These are phyloP conservation scores for Suhomyces chickasaworum DNA, from an alignment of 1,139 yeast species.

Conservation along the genomic window DNA sequence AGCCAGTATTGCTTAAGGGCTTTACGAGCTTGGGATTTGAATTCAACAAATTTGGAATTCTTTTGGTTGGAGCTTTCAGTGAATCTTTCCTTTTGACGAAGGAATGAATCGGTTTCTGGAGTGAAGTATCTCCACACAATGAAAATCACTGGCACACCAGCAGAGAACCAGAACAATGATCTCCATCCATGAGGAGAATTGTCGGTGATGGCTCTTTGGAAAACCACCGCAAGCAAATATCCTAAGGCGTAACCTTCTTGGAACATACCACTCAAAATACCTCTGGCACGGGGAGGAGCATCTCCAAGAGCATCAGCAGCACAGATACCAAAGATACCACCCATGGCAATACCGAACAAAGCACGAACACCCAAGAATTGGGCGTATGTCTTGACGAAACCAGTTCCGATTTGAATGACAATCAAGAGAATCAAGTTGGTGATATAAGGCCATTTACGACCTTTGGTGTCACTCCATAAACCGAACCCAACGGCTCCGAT, in stretches of 20 bases:
- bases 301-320: slow-evolving; percentile 44
- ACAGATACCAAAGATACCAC: slow-evolving; percentile 43
- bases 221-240: slow-evolving; percentile 44
- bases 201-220: slow-evolving; percentile 42
- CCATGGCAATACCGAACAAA: slow-evolving; percentile 47
- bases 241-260: slow-evolving; percentile 50
- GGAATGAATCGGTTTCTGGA: slow-evolving; percentile 42
- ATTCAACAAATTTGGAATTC: slow-evolving; percentile 20
- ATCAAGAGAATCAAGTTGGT: slow-evolving; percentile 33
- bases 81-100: slow-evolving; percentile 28
- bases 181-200: slow-evolving; percentile 41
- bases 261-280: slow-evolving; percentile 42
- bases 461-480: slow-evolving; percentile 38
- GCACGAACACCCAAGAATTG: slow-evolving; percentile 46
- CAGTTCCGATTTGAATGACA: slow-evolving; percentile 43
- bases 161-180: slow-evolving; percentile 45
- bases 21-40: slow-evolving; percentile 27
- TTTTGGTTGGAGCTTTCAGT: slow-evolving; percentile 18
- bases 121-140: slow-evolving; percentile 37
- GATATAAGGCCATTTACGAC: slow-evolving; percentile 44
- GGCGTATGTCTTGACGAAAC: slow-evolving; percentile 39
- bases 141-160: slow-evolving; percentile 44
- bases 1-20: slow-evolving; percentile 43
- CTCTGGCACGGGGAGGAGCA: slow-evolving; percentile 40
- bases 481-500: slow-evolving; percentile 47